phyloP scores from a whole-genome alignment of 768 basidiomycete genomes.

The Saitozyma sp. region DNA sequence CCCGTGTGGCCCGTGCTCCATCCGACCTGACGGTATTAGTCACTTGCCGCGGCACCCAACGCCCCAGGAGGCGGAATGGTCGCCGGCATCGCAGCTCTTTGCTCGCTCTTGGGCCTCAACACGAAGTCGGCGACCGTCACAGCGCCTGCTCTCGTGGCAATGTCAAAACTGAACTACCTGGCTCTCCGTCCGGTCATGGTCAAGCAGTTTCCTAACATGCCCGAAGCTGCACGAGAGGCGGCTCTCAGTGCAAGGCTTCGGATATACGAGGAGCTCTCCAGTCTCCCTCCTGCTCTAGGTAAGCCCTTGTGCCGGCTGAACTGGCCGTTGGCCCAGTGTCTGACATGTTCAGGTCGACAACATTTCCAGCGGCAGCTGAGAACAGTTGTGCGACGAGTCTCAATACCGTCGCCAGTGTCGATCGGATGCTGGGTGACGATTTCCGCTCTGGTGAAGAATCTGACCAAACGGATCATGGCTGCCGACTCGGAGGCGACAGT shows the following conservation, averaged over 20 bases:
- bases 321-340: too few species aligned
- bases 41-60: neutral
- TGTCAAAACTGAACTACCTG: neutral
- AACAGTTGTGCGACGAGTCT: slow-evolving; percentile 15
- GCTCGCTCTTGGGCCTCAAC: slow-evolving; percentile 1
- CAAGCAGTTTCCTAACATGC: neutral
- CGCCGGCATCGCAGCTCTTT: slow-evolving; percentile 1
- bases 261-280: too few species aligned
- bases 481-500: slow-evolving; percentile 15
- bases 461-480: slow-evolving; percentile 28
- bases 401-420: slow-evolving; percentile 10
- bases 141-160: neutral
- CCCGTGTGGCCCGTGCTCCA: neutral
- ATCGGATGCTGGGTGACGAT: slow-evolving; percentile 19
- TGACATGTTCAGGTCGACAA: slow-evolving; percentile 27
- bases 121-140: neutral
- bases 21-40: neutral
- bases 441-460: slow-evolving; percentile 5
- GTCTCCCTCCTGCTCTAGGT: too few species aligned
- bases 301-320: too few species aligned
- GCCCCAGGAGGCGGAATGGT: neutral
- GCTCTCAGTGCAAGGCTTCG: too few species aligned
- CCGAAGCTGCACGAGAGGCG: too few species aligned
- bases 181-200: neutral
- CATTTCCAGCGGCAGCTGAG: slow-evolving; percentile 39